These are phyloP conservation scores for Candida khao-thaluensis DNA, from an alignment of 805 yeast genomes.

Conservation along the genomic window DNA sequence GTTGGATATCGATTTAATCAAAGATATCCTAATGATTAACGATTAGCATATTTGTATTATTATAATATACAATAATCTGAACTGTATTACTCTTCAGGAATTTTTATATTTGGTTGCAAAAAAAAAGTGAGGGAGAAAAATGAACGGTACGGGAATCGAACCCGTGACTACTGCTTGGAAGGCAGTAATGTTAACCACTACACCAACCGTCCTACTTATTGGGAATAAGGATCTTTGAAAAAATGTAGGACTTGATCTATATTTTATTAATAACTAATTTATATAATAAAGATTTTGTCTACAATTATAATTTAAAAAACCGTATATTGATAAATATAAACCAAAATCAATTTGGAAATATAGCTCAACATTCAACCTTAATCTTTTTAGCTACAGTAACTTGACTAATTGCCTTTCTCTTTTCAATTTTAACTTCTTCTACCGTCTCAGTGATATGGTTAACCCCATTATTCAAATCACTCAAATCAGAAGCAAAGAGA, in stretches of 20 bases:
- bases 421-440: background rate
- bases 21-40: constrained; percentile 13
- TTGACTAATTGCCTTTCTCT: background rate
- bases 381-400: background rate
- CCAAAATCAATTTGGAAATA: background rate
- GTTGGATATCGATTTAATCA: constrained; percentile 46
- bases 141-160: constrained; percentile 92
- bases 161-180: constrained; percentile 94
- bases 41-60: constrained; percentile 9
- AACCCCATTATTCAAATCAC: constrained; percentile 68
- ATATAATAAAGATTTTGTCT: too few relatives aligned
- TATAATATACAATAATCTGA: background rate
- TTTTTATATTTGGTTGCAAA: background rate
- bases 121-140: constrained; percentile 19
- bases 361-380: constrained; percentile 3
- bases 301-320: too few relatives aligned
- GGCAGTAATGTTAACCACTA: constrained; percentile 91
- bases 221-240: too few relatives aligned
- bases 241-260: too few relatives aligned
- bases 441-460: constrained; percentile 14
- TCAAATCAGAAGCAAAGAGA: constrained; percentile 79
- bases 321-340: background rate
- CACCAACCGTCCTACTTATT: constrained; percentile 93
- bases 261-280: too few relatives aligned
- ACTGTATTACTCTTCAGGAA: background rate